These are phyloP conservation scores for Solanum arcanum DNA, from an alignment of 257 asterid genomes.

Conservation along the genomic window DNA sequence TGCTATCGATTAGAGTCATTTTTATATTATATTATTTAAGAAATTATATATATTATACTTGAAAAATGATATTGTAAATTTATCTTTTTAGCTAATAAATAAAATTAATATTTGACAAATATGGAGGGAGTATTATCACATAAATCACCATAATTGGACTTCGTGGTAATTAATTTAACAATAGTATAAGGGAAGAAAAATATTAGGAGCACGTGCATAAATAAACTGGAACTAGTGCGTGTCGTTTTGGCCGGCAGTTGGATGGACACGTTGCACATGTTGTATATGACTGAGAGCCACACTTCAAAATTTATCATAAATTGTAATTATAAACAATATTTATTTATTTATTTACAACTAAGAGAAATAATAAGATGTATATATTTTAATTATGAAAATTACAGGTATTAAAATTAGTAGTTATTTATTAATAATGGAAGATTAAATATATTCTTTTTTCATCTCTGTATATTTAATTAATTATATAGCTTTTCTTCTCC, in stretches of 20 bases:
- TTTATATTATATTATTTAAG: too few relatives aligned
- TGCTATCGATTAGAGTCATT: rapidly evolving
- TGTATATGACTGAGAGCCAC: conserved; percentile 1
- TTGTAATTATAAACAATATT: not conserved
- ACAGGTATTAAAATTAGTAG: not conserved
- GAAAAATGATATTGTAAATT: too few relatives aligned
- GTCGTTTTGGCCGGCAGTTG: conserved; percentile 10
- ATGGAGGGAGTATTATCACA: too few relatives aligned
- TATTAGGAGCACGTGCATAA: conserved; percentile 26
- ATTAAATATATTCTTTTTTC: not conserved
- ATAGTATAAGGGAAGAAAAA: not conserved
- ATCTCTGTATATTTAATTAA: not conserved
- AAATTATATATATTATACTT: too few relatives aligned
- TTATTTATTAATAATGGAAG: not conserved
- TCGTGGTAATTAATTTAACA: not conserved
- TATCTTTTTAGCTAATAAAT: too few relatives aligned
- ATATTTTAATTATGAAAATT: not conserved
- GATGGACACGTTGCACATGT: not conserved
- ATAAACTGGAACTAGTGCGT: not conserved
- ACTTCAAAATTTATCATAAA: not conserved
- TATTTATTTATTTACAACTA: not conserved
- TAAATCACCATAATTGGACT: too few relatives aligned
- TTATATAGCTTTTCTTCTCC: too few relatives aligned
- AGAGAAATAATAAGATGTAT: not conserved
- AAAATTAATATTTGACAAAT: too few relatives aligned